These are phyloP conservation scores for Colletotrichum sp. DNA, from an alignment of 2,329 filamentous ascomycete species.

Conservation along the genomic window DNA sequence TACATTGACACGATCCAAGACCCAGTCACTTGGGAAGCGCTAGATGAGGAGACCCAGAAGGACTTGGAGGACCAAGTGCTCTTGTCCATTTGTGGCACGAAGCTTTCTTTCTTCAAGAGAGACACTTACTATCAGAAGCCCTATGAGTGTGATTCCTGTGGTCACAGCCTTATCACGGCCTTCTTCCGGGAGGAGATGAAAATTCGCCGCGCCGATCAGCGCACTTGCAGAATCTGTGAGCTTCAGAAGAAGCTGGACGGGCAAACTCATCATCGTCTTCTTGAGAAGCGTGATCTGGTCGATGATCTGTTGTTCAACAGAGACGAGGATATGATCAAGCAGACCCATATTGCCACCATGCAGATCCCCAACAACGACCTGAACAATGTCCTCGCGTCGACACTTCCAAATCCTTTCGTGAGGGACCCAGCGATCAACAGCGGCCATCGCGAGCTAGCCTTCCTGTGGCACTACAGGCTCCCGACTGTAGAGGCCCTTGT, in stretches of 20 bases:
- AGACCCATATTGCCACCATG: background rate
- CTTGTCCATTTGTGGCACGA: background rate
- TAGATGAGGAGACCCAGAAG: background rate
- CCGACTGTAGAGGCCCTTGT: background rate
- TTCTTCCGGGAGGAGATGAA: background rate
- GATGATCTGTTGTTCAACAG: background rate
- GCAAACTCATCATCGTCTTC: background rate
- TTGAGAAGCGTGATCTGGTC: background rate
- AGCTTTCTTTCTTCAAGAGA: background rate
- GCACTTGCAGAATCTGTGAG: background rate
- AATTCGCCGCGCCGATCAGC: background rate
- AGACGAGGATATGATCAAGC: background rate
- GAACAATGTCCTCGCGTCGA: background rate
- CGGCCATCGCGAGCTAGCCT: background rate
- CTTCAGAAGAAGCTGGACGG: background rate
- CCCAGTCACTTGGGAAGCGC: background rate
- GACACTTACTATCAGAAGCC: background rate
- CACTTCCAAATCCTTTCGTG: background rate
- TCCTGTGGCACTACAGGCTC: background rate
- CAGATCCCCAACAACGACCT: background rate
- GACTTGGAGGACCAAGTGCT: slow-evolving; percentile 10
- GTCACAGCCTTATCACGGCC: background rate
- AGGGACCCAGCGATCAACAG: background rate
- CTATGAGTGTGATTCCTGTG: background rate
- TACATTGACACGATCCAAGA: background rate